Evolutionary conservation across 768 basidiomycete species (phyloP), one percentile per base, ranked within the genome.

Genomic region (Russula sp.): DNA sequence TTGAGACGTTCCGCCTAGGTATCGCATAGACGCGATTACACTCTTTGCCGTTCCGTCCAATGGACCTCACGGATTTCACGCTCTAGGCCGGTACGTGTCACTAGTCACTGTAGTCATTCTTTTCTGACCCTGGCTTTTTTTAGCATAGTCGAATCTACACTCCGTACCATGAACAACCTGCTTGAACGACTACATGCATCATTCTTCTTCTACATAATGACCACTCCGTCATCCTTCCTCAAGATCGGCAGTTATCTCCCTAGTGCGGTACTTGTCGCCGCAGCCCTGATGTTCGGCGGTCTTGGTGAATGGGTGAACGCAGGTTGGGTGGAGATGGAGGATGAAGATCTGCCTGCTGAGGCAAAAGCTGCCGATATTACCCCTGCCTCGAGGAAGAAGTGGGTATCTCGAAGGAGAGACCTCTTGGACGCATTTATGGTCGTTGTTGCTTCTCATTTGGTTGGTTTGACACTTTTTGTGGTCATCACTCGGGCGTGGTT

Each of bases 141-240:
- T 63, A 95, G 94, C 49, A 81, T 88, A 50, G 71, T 94, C 42
- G 97, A 99, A 75, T 94, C 93, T 1, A 86, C 89, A 14, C 79
- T 97, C 37, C 84, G 95, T 62, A 91, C 94, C 14, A 84, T 86
- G 71, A 98, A 97, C 75, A 99, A 99, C 71, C 82, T 98, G 6
- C 81, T 98, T 20, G 97, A 99, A 71, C 86, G 97, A 16, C 84
- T 98, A 22, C 97, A 99, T 73, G 95, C 95, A 2, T 98, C 96
- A 0, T 95, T 96, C 75, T 98, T 98, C 78, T 94, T 98, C 77
- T 98, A 95, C 76, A 79, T 98, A 64, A 76, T 93, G 63, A 82
- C 88, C 14, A 77, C 77, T 44, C 79, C 85, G 1, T 77, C 75
- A 6, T 81, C 79, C 1, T 97, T 96, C 76, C 81, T 93, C 68